These are phyloP conservation scores for Limnanthes douglasii DNA, from an alignment of 345 rosid genomes.

Conservation along the genomic window DNA sequence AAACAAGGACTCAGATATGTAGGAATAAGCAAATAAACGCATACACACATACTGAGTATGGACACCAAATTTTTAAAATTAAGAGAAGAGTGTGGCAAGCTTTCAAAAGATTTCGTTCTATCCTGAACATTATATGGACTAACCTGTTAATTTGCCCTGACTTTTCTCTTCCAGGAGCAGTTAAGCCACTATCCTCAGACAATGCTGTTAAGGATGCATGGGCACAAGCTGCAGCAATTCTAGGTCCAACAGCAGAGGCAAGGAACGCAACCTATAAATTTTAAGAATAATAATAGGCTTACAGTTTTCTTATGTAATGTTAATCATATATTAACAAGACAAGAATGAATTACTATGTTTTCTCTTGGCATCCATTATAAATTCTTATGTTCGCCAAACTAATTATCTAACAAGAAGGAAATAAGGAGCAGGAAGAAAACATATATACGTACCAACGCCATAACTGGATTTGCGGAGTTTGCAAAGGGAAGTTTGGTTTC, in stretches of 20 bases:
- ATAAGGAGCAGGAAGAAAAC: constrained; percentile 5
- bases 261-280: constrained; percentile 71
- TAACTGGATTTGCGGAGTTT: constrained; percentile 83
- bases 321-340: too few relatives aligned
- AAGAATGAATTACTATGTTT: too few relatives aligned
- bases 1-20: too few relatives aligned
- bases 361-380: too few relatives aligned
- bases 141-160: constrained; percentile 34
- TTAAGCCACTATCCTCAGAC: constrained; percentile 27
- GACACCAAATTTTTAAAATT: too few relatives aligned
- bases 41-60: too few relatives aligned
- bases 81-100: too few relatives aligned
- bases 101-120: background rate
- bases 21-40: too few relatives aligned
- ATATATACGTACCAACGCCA: constrained; percentile 64
- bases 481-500: constrained; percentile 74
- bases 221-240: constrained; percentile 98
- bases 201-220: constrained; percentile 80
- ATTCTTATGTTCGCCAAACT: too few relatives aligned
- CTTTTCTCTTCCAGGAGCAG: constrained; percentile 13
- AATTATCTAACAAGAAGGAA: constrained; percentile 4
- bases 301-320: constrained; percentile 7
- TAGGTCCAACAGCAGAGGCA: constrained; percentile 96
- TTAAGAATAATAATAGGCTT: constrained; percentile 5
- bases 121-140: constrained; percentile 11